phyloP scores from a whole-genome alignment of 768 basidiomycete species.

The Pleurotus salmoneostramineus region DNA sequence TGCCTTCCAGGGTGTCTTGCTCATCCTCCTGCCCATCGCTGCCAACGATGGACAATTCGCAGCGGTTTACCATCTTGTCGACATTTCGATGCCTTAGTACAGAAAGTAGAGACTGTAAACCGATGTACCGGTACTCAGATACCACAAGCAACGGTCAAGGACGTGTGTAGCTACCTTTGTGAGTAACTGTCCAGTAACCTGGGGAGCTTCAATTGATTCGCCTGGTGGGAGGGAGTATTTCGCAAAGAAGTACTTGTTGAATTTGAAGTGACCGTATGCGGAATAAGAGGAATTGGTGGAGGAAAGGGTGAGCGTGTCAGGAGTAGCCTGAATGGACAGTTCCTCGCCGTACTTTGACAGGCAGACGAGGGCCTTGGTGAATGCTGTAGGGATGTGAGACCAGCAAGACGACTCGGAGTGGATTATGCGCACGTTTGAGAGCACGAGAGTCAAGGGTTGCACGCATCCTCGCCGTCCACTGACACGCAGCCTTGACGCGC shows the following conservation, averaged over 20 bases:
- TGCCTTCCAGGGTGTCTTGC: conserved; percentile 64
- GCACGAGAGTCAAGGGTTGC: conserved; percentile 59
- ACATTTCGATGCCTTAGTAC: conserved; percentile 71
- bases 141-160: no score
- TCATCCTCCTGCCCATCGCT: conserved; percentile 17
- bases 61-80: conserved; percentile 74
- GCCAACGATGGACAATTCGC: conserved; percentile 65
- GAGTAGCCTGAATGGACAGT: conserved; percentile 61
- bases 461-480: conserved; percentile 43
- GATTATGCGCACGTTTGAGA: conserved; percentile 38
- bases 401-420: conserved; percentile 13
- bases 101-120: conserved; percentile 56
- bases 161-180: conserved; percentile 46
- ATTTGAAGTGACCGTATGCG: conserved; percentile 79
- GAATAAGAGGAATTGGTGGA: conserved; percentile 78
- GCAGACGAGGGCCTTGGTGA: conserved; percentile 72
- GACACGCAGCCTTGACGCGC: background rate
- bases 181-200: conserved; percentile 63
- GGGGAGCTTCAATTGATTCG: conserved; percentile 31
- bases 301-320: conserved; percentile 59
- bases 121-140: no score
- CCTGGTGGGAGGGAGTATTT: conserved; percentile 45
- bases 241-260: conserved; percentile 64
- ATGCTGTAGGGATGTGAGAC: conserved; percentile 39
- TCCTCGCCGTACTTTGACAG: conserved; percentile 84